Evolutionary conservation across 495 filamentous ascomycete genomes (phyloP).

Genomic region (Parachaetomium inaequale): DNA sequence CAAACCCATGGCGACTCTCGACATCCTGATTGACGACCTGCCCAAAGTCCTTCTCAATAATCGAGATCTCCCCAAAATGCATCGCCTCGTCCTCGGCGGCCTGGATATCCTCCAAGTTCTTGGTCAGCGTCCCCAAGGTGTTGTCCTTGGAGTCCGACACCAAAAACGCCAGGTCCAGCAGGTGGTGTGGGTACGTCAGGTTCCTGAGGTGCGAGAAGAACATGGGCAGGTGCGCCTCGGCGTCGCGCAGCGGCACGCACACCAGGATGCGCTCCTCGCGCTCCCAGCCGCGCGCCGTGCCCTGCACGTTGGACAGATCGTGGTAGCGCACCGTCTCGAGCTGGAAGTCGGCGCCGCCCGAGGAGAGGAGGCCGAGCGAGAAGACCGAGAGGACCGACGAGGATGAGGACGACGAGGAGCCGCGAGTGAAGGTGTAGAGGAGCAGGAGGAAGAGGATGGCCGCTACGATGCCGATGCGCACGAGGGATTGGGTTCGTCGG

Average conservation of each 20-base stretch:
- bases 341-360: slow-evolving; percentile 59
- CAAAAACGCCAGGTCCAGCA: slow-evolving; percentile 94
- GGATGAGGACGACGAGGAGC: slow-evolving; percentile 55
- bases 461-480: slow-evolving; percentile 56
- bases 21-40: slow-evolving; percentile 98
- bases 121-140: slow-evolving; percentile 70
- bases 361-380: slow-evolving; percentile 64
- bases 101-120: slow-evolving; percentile 77
- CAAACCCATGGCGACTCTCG: slow-evolving; percentile 95
- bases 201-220: slow-evolving; percentile 96
- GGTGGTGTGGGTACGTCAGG: slow-evolving; percentile 94
- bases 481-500: slow-evolving; percentile 68
- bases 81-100: slow-evolving; percentile 68
- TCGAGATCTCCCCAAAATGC: slow-evolving; percentile 93
- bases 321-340: slow-evolving; percentile 95
- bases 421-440: slow-evolving; percentile 26
- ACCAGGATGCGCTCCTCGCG: slow-evolving; percentile 90
- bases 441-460: slow-evolving; percentile 54
- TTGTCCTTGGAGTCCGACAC: slow-evolving; percentile 96
- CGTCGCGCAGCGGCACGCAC: slow-evolving; percentile 92
- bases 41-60: slow-evolving; percentile 98
- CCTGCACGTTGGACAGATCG: slow-evolving; percentile 86
- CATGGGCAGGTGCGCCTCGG: slow-evolving; percentile 90
- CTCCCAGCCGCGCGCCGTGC: slow-evolving; percentile 88
- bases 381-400: slow-evolving; percentile 64